These are phyloP conservation scores for Phaeotremella skinneri DNA, from an alignment of 768 basidiomycete genomes.

Conservation along the genomic window DNA sequence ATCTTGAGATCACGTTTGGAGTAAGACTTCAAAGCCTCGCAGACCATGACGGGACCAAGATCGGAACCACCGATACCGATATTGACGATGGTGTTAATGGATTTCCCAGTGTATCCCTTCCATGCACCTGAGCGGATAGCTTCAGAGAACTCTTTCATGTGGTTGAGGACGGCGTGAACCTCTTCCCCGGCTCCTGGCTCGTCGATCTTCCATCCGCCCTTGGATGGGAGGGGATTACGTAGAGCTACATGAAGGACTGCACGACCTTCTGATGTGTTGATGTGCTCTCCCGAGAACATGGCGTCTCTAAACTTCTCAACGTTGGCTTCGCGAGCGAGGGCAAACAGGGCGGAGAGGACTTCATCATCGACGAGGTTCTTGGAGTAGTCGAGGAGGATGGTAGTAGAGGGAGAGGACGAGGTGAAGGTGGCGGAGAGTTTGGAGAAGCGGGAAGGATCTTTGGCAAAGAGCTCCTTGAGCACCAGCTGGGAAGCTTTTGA, in stretches of 20 bases:
- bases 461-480: slow-evolving; percentile 87
- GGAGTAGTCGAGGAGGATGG: slow-evolving; percentile 91
- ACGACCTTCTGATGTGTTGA: slow-evolving; percentile 97
- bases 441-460: slow-evolving; percentile 80
- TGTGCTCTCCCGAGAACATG: slow-evolving; percentile 94
- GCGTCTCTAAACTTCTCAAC: slow-evolving; percentile 81
- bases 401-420: slow-evolving; percentile 68
- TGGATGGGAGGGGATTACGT: slow-evolving; percentile 60
- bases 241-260: slow-evolving; percentile 94
- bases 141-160: slow-evolving; percentile 88
- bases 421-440: slow-evolving; percentile 63
- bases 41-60: slow-evolving; percentile 97
- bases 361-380: slow-evolving; percentile 91
- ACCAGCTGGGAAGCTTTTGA: slow-evolving; percentile 68
- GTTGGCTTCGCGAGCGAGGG: slow-evolving; percentile 77
- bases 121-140: slow-evolving; percentile 78
- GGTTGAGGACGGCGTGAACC: slow-evolving; percentile 75
- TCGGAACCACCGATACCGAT: slow-evolving; percentile 99
- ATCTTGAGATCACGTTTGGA: slow-evolving; percentile 80
- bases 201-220: slow-evolving; percentile 69
- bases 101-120: slow-evolving; percentile 97
- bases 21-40: slow-evolving; percentile 92
- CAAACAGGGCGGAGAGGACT: slow-evolving; percentile 72
- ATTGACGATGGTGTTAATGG: slow-evolving; percentile 92
- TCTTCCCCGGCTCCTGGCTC: slow-evolving; percentile 75